These are phyloP conservation scores for Moesziomyces sp. DNA, from an alignment of 1,284 basidiomycete genomes.

Conservation along the genomic window DNA sequence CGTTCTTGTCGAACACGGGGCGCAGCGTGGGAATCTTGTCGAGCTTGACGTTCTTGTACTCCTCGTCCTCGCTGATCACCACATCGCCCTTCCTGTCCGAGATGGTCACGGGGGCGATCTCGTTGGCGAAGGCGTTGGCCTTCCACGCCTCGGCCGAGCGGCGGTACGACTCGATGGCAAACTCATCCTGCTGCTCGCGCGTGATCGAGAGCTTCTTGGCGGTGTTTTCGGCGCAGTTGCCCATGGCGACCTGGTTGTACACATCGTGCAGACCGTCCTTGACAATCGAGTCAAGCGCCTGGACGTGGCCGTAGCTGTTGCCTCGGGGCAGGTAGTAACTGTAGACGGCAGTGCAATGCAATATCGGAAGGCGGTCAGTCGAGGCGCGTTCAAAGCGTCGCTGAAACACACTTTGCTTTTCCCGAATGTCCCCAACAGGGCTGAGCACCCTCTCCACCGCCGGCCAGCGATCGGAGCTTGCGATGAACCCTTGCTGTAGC, in stretches of 20 bases:
- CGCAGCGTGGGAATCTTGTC: constrained; percentile 69
- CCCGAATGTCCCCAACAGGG: no score
- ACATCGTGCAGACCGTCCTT: constrained; percentile 80
- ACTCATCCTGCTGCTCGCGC: constrained; percentile 70
- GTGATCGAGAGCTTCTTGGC: constrained; percentile 68
- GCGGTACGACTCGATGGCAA: constrained; percentile 92
- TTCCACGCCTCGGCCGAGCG: constrained; percentile 92
- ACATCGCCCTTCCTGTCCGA: constrained; percentile 88
- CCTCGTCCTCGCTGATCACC: constrained; percentile 90
- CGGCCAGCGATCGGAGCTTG: no score
- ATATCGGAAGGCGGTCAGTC: not conserved
- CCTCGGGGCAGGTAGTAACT: constrained; percentile 92
- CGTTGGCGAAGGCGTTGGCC: constrained; percentile 82
- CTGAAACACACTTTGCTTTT: no score
- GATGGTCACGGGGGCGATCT: constrained; percentile 83
- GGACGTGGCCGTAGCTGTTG: constrained; percentile 89
- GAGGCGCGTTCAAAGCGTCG: not conserved
- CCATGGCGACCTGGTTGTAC: constrained; percentile 55
- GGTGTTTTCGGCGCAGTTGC: constrained; percentile 69
- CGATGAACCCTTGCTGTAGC: no score
- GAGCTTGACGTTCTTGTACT: constrained; percentile 77
- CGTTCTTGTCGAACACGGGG: constrained; percentile 70
- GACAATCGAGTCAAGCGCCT: constrained; percentile 86
- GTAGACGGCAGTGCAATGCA: constrained; percentile 9
- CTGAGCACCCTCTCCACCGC: no score